Evolutionary conservation across 1,139 yeast genomes (phyloP).

Genomic region (Yamadazyma spencermartinsiae): DNA sequence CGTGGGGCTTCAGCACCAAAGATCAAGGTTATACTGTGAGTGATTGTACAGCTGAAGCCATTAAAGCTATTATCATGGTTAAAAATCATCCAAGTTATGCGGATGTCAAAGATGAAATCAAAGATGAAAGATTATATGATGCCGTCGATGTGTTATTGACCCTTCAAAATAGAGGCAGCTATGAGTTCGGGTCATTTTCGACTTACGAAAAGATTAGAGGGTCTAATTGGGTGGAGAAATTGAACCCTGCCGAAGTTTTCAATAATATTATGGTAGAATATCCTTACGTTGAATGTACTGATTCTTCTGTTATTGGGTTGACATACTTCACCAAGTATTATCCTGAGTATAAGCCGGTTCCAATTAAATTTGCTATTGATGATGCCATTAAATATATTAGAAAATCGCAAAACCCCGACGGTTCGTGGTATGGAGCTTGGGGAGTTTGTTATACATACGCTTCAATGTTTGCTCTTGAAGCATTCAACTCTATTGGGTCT

Average conservation of each 20-base stretch:
- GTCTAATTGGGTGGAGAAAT: conserved; percentile 66
- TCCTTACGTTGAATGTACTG: conserved; percentile 98
- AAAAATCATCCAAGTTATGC: conserved; percentile 56
- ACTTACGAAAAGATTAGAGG: conserved; percentile 88
- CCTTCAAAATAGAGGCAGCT: conserved; percentile 75
- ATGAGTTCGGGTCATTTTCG: conserved; percentile 90
- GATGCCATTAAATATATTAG: conserved; percentile 75
- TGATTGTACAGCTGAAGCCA: conserved; percentile 96
- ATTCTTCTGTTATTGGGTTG: conserved; percentile 87
- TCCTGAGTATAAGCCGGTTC: conserved; percentile 62
- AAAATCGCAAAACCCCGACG: conserved; percentile 69
- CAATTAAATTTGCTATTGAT: conserved; percentile 65
- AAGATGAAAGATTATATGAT: conserved; percentile 53
- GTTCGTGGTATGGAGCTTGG: conserved; percentile 99
- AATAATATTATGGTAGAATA: conserved; percentile 98
- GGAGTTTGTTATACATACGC: conserved; percentile 97
- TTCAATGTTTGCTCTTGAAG: conserved; percentile 97
- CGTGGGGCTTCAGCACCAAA: conserved; percentile 96
- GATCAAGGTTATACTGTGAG: conserved; percentile 96
- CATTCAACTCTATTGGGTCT: conserved; percentile 69
- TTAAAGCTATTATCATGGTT: conserved; percentile 93
- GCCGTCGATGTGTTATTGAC: conserved; percentile 63
- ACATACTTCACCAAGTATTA: conserved; percentile 71
- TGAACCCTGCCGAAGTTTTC: conserved; percentile 97
- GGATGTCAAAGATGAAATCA: conserved; percentile 45